Percentiles rank a stretch among this genome's conserved stretches.
phyloP scores from a whole-genome alignment of 2,329 filamentous ascomycete genomes.

The Alternaria longipes region DNA sequence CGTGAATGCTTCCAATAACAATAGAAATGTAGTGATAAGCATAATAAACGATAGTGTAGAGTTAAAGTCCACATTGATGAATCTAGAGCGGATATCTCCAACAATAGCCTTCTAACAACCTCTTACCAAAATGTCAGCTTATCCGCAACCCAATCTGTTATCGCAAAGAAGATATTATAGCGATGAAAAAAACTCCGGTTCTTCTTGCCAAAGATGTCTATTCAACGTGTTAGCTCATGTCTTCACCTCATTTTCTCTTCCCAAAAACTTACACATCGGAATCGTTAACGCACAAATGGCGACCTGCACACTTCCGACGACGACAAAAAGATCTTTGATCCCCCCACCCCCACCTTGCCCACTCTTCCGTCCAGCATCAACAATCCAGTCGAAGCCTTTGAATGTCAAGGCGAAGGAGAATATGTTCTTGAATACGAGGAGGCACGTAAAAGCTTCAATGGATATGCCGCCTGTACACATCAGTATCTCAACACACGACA shows the following conservation, averaged over 20 bases:
- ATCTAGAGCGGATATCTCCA: neutral
- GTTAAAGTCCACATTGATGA: neutral
- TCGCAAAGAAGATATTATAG: conserved; percentile 47
- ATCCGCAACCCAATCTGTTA: conserved; percentile 44
- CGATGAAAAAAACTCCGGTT: conserved; percentile 46
- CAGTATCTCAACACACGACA: conserved; percentile 1
- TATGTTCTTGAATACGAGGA: conserved; percentile 94
- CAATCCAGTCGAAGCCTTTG: conserved; percentile 84
- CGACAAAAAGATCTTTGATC: conserved; percentile 73
- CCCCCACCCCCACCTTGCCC: conserved; percentile 45
- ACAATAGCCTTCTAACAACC: neutral
- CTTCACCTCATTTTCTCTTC: neutral
- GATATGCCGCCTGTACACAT: conserved; percentile 71
- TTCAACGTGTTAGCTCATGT: neutral
- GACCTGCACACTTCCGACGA: conserved; percentile 79
- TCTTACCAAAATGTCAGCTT: conserved; percentile 21
- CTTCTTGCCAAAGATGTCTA: conserved; percentile 50
- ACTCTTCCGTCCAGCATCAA: conserved; percentile 47
- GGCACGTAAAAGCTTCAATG: conserved; percentile 87
- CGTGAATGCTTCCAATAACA: neutral
- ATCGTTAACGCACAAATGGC: conserved; percentile 77
- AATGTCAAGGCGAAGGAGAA: conserved; percentile 89
- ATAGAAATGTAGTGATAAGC: neutral
- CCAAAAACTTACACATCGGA: conserved; percentile 74
- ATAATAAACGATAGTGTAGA: neutral